phyloP scores from a whole-genome alignment of 2,329 filamentous ascomycete species.

The Clonostachys chloroleuca region DNA sequence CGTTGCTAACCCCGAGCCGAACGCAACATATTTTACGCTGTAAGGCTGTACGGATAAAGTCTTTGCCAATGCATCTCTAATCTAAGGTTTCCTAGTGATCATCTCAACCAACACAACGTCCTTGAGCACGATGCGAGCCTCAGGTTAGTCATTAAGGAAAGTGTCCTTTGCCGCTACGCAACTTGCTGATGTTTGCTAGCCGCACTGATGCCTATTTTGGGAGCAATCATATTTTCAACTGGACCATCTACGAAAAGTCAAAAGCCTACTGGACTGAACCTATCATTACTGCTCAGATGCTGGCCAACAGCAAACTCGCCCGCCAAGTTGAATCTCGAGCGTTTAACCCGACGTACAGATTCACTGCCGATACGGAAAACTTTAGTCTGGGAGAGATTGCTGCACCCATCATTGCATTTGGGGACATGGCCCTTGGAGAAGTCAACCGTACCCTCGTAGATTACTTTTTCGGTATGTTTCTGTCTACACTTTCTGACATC shows the following conservation, averaged over 20 bases:
- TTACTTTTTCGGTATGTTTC: slow-evolving; percentile 37
- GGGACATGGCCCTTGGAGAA: slow-evolving; percentile 29
- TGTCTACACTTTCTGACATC: background rate
- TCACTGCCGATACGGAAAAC: slow-evolving; percentile 30
- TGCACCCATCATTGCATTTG: slow-evolving; percentile 44
- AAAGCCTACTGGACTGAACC: slow-evolving; percentile 37
- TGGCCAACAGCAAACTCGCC: slow-evolving; percentile 38
- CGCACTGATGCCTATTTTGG: slow-evolving; percentile 45
- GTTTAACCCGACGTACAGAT: slow-evolving; percentile 41
- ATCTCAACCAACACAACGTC: slow-evolving; percentile 39
- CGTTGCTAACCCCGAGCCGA: slow-evolving; percentile 33
- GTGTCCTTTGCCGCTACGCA: background rate
- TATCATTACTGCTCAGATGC: slow-evolving; percentile 29
- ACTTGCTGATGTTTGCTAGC: slow-evolving; percentile 11
- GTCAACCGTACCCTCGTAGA: slow-evolving; percentile 32
- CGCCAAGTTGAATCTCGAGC: slow-evolving; percentile 37
- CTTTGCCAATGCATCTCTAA: background rate
- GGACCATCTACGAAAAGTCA: slow-evolving; percentile 40
- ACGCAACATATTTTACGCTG: slow-evolving; percentile 35
- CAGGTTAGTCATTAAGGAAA: slow-evolving; percentile 16
- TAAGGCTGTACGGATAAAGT: slow-evolving; percentile 2
- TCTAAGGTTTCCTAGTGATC: slow-evolving; percentile 14
- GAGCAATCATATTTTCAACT: slow-evolving; percentile 47
- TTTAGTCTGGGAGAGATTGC: slow-evolving; percentile 47
- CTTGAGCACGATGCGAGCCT: slow-evolving; percentile 44